A percentile compares a stretch with the other conserved stretches of the same genome.
Evolutionary conservation across 768 basidiomycete genomes (phyloP).

Genomic region (Boletus speciosus): DNA sequence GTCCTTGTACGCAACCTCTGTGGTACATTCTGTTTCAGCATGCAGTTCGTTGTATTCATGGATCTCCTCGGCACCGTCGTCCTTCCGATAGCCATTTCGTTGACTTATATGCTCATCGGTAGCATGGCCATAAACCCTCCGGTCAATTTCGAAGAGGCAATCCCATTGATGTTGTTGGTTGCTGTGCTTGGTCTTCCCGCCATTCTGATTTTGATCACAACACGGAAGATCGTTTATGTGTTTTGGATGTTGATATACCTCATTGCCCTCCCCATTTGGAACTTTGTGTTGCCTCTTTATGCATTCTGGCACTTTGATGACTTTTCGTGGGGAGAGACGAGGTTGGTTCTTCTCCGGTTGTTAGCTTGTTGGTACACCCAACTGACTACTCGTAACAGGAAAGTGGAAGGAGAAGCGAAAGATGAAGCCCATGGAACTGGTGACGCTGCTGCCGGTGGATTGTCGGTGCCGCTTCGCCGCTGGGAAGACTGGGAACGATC

Average conservation of each 20-base stretch:
- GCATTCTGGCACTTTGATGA: constrained; percentile 99
- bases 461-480: constrained; percentile 83
- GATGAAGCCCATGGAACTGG: constrained; percentile 74
- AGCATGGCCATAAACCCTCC: constrained; percentile 80
- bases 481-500: constrained; percentile 99
- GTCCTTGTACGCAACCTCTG: constrained; percentile 95
- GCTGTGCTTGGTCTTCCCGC: constrained; percentile 94
- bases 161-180: constrained; percentile 84
- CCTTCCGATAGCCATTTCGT: constrained; percentile 86
- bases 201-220: constrained; percentile 89
- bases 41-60: constrained; percentile 99
- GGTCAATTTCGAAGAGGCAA: constrained; percentile 82
- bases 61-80: constrained; percentile 90
- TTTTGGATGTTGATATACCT: constrained; percentile 99
- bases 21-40: constrained; percentile 99
- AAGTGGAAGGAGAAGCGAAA: constrained; percentile 90
- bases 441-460: constrained; percentile 46
- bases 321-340: constrained; percentile 99
- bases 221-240: constrained; percentile 91
- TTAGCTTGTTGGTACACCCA: not conserved
- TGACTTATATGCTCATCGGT: constrained; percentile 87
- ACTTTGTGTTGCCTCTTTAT: constrained; percentile 89
- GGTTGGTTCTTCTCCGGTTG: constrained; percentile 46
- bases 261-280: constrained; percentile 91
- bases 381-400: constrained; percentile 47